A percentile compares a stretch with the other conserved stretches of the same genome.
phyloP scores from a whole-genome alignment of 2,329 filamentous ascomycete genomes.

The Sarocladiaceae sp. region DNA sequence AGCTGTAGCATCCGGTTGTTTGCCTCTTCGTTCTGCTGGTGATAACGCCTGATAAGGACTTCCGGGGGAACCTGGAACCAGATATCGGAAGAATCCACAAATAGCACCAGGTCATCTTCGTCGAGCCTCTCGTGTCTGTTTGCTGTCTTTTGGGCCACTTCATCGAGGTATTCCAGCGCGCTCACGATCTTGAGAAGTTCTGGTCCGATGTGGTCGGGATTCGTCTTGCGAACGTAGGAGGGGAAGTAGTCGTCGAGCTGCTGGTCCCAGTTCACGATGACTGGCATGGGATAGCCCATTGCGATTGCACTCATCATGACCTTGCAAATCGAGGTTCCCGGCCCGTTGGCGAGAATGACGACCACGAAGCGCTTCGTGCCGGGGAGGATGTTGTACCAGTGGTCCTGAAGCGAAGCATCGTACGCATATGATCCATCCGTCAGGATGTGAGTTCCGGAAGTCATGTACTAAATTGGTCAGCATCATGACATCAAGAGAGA shows the following conservation, averaged over 20 bases:
- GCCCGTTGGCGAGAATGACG: slow-evolving; percentile 14
- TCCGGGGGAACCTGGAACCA: slow-evolving; percentile 24
- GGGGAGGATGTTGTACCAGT: neutral
- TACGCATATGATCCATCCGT: no score
- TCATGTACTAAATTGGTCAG: no score
- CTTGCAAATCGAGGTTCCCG: slow-evolving; percentile 17
- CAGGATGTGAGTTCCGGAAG: no score
- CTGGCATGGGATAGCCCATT: slow-evolving; percentile 16
- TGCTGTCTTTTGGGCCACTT: neutral
- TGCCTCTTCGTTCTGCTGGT: slow-evolving; percentile 14
- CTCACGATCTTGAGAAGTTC: slow-evolving; percentile 18
- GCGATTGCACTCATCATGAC: slow-evolving; percentile 15
- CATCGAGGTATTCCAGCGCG: slow-evolving; percentile 16
- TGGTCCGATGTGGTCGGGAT: slow-evolving; percentile 11
- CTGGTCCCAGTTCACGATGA: slow-evolving; percentile 17
- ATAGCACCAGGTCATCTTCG: slow-evolving; percentile 16
- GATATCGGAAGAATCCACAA: slow-evolving; percentile 22
- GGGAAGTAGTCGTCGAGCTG: slow-evolving; percentile 10
- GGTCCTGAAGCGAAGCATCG: no score
- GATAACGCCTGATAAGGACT: slow-evolving; percentile 19
- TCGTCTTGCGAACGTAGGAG: neutral
- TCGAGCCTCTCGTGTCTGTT: neutral
- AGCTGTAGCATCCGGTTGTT: slow-evolving; percentile 15
- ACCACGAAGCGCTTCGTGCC: slow-evolving; percentile 14
- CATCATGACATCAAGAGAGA: no score